phyloP scores from a whole-genome alignment of 2,329 filamentous ascomycete species.

The Diaporthe ilicicola region DNA sequence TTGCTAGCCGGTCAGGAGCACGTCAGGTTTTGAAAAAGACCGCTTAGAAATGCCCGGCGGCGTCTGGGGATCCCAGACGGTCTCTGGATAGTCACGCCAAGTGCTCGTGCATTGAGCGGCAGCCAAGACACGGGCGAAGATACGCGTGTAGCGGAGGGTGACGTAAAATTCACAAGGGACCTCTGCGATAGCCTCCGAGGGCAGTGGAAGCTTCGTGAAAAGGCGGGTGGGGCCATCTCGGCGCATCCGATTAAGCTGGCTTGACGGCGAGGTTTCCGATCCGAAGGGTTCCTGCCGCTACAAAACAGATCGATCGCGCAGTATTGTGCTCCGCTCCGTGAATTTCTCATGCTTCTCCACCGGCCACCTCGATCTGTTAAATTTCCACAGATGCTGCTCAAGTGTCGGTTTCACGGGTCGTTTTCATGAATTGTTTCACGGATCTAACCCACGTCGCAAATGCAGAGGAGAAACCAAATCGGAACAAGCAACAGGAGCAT shows the following conservation, averaged over 20 bases:
- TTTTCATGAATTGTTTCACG: neutral
- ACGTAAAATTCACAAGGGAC: neutral
- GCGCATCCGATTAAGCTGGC: neutral
- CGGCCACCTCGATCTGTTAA: neutral
- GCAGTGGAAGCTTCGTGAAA: neutral
- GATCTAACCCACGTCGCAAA: neutral
- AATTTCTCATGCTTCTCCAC: neutral
- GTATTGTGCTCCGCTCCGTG: neutral
- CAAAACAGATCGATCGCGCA: neutral
- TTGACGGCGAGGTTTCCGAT: neutral
- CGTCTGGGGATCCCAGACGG: neutral
- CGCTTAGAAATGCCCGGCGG: too few relatives aligned
- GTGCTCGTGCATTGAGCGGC: neutral
- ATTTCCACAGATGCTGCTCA: neutral
- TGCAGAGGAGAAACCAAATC: too few relatives aligned
- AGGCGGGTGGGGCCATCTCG: neutral
- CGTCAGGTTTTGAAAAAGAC: neutral
- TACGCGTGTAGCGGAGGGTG: neutral
- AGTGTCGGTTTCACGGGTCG: too few relatives aligned
- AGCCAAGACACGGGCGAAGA: neutral
- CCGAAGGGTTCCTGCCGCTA: neutral
- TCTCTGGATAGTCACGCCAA: neutral
- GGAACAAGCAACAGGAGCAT: neutral
- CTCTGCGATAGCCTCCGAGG: too few relatives aligned
- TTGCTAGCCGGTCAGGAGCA: neutral